Evolutionary conservation across 805 yeast species (phyloP), one percentile per base, ranked within the genome.

Genomic region (Wickerhamiella spandovensis): DNA sequence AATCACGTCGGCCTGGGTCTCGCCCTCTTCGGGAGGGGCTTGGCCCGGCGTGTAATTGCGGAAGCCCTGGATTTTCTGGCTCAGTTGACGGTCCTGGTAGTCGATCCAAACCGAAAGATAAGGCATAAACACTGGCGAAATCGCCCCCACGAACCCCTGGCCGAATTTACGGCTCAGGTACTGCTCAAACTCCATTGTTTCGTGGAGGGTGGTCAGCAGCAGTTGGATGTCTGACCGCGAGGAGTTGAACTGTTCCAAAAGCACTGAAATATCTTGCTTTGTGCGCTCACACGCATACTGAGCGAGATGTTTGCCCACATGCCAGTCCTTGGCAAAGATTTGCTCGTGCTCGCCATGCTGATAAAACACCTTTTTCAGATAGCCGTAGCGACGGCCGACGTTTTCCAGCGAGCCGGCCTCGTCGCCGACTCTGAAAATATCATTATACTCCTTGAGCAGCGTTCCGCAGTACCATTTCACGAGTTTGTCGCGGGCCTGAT

Each of bases 381-480:
- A 90, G 30, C 88, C 76, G 63, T 79, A 92, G 46, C 98, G 71
- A 56, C 97, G 71, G 28, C 78, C 74, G 48, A 92, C 67, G 64
- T 92, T 92, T 52, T 92, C 98, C 53, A 92, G 68, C 5, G 94
- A 82, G 0, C 97, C 97, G 0, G 98, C 98, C 66, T 92, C 98
- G 58, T 88, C 97, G 13, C 79, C 73, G 9, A 80, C 72, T 49
- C 78, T 75, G 67, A 92, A 92, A 10, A 92, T 86, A 21, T 77
- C 68, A 35, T 74, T 74, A 43, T 90, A 78, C 59, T 90, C 97
- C 58, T 75, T 76, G 48, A 92, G 70, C 54, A 82, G 79, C 28
- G 72, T 72, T 50, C 75, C 77, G 53, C 84, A 75, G 64, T 83
- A 85, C 90, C 94, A 86, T 45, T 73, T 76, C 8, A 79, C 66